phyloP scores from a whole-genome alignment of 805 yeast genomes.

The Yarrowia porcina region DNA sequence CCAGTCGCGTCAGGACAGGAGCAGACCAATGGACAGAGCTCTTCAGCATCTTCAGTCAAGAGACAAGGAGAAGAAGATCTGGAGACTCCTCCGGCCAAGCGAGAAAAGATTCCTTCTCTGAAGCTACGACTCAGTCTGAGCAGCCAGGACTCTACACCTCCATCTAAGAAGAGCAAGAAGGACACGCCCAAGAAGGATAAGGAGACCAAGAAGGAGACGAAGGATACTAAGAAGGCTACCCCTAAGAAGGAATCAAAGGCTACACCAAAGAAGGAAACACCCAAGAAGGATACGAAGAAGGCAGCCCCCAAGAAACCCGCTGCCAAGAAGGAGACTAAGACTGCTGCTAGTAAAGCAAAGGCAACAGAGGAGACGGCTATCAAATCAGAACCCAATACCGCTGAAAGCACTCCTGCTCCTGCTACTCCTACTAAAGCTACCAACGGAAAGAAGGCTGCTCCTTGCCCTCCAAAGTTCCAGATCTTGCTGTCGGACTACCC shows the following conservation, averaged over 20 bases:
- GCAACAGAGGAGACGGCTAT: neutral
- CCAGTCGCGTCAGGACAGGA: neutral
- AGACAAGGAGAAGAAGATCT: slow-evolving; percentile 8
- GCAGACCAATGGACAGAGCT: neutral
- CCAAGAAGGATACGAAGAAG: neutral
- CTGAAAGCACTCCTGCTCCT: neutral
- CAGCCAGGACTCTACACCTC: neutral
- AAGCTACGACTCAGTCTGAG: slow-evolving; percentile 4
- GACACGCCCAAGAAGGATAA: neutral
- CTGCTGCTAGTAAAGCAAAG: neutral
- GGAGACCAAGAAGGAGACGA: neutral
- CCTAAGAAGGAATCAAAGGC: neutral
- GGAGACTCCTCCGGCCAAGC: slow-evolving; percentile 5
- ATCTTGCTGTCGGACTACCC: slow-evolving; percentile 32
- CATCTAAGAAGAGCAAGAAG: neutral
- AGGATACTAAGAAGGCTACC: neutral
- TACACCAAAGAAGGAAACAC: neutral
- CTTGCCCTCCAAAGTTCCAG: slow-evolving; percentile 35
- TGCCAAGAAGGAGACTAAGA: neutral
- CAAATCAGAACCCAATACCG: neutral
- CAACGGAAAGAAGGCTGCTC: neutral
- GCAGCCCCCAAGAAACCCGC: neutral
- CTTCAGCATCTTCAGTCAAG: neutral
- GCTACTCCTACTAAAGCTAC: neutral
- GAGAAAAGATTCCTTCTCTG: slow-evolving; percentile 17